Evolutionary conservation across 1,139 yeast species (phyloP), one percentile per base, ranked within the genome.

Genomic region (Yamadazyma taylorii): DNA sequence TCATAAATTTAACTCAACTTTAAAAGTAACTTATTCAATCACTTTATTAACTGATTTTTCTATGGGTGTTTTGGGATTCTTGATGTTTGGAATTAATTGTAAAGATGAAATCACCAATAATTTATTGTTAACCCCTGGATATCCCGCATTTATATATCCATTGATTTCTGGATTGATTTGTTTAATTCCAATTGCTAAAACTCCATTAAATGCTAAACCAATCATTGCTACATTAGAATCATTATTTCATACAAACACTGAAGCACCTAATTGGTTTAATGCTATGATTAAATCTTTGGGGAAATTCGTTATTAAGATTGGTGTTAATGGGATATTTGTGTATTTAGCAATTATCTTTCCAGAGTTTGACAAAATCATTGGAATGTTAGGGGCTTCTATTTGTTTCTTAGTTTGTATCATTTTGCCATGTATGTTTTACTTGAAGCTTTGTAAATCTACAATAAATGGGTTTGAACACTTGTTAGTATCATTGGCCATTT

Each of bases 161-260:
- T 51, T 80, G 25, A 73, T 90, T 36, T 84, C 92, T 37, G 73
- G 75, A 0, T 64, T 87, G 33, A 85, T 89, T 67, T 86, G 95
- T 27, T 52, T 89, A 28, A 79, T 90, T 19, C 97, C 97, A 1
- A 60, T 89, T 30, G 89, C 96, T 1, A 90, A 90, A 55, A 79
- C 92, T 1, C 96, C 97, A 0, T 69, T 90, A 34, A 85, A 83
- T 51, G 89, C 94, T 7, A 79, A 92, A 50, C 97, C 97, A 1
- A 83, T 90, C 30, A 78, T 87, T 15, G 75, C 92, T 5, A 83
- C 94, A 0, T 56, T 71, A 39, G 75, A 69, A 43, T 54, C 60
- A 2, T 38, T 69, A 17, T 52, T 66, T 10, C 52, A 55, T 2
- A 51, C 58, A 9, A 51, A 50, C n/a, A 40, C 39, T 3, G 25